Evolutionary conservation across 352 stramenopile genomes (phyloP).

Genomic region (Elongisporangium anandrum): DNA sequence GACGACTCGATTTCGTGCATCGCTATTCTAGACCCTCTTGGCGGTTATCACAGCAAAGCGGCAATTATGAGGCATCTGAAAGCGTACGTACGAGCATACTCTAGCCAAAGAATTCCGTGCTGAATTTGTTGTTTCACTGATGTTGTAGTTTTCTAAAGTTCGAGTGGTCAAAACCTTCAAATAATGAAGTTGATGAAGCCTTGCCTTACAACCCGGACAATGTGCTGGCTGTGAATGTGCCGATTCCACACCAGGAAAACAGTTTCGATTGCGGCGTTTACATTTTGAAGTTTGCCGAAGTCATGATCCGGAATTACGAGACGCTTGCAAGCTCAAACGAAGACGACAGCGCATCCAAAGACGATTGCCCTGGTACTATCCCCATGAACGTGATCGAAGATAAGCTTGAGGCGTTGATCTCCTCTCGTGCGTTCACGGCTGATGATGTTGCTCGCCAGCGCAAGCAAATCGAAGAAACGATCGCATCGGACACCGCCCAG

Average conservation of each 20-base stretch:
- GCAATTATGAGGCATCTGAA: slow-evolving; percentile 53
- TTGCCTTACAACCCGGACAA: slow-evolving; percentile 30
- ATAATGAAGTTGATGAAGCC: slow-evolving; percentile 4
- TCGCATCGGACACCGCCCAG: slow-evolving; percentile 20
- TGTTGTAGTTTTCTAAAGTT: slow-evolving; percentile 40
- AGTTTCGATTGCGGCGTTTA: slow-evolving; percentile 67
- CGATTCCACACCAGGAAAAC: slow-evolving; percentile 53
- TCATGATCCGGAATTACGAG: slow-evolving; percentile 39
- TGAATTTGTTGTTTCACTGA: slow-evolving; percentile 1
- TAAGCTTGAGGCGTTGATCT: slow-evolving; percentile 37
- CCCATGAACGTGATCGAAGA: slow-evolving; percentile 30
- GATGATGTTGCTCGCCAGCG: slow-evolving; percentile 31
- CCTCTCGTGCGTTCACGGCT: slow-evolving; percentile 28
- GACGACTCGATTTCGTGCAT: slow-evolving; percentile 49
- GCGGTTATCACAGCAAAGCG: slow-evolving; percentile 57
- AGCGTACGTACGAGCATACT: slow-evolving; percentile 26
- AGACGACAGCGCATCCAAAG: neutral
- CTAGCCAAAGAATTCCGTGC: slow-evolving; percentile 1
- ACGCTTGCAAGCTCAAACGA: neutral
- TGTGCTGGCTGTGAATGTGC: slow-evolving; percentile 29
- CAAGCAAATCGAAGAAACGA: slow-evolving; percentile 26
- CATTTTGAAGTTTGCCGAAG: slow-evolving; percentile 54
- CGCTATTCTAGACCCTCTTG: slow-evolving; percentile 64
- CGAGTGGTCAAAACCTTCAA: slow-evolving; percentile 36
- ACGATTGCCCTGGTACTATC: slow-evolving; percentile 28